phyloP scores from a whole-genome alignment of 179 eudicot genomes.

The Drosera spatulata region DNA sequence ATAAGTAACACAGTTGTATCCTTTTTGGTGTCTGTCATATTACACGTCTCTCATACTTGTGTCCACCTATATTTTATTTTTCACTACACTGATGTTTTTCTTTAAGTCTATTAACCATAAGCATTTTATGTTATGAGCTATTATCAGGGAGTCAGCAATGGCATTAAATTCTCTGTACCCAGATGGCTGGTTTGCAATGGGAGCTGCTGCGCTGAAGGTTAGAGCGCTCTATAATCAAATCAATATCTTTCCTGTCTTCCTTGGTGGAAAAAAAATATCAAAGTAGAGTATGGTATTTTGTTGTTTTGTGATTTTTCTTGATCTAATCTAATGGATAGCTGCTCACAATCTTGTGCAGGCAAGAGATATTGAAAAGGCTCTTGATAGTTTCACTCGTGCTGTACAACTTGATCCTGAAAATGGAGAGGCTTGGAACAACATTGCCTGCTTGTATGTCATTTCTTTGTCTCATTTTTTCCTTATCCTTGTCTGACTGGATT shows the following conservation, averaged over 20 bases:
- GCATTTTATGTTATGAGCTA: too few relatives aligned
- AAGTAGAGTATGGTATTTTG: neutral
- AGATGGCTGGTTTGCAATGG: slow-evolving; percentile 98
- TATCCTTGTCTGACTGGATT: neutral
- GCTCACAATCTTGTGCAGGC: slow-evolving; percentile 34
- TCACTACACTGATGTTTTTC: too few relatives aligned
- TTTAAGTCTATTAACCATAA: too few relatives aligned
- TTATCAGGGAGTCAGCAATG: slow-evolving; percentile 84
- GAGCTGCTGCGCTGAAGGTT: slow-evolving; percentile 94
- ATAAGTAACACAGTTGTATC: too few relatives aligned
- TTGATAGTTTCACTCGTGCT: slow-evolving; percentile 84
- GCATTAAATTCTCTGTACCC: slow-evolving; percentile 79
- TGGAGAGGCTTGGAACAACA: slow-evolving; percentile 98
- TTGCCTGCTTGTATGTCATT: slow-evolving; percentile 76
- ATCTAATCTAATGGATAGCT: neutral
- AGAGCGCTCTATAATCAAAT: neutral
- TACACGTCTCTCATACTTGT: too few relatives aligned
- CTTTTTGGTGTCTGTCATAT: too few relatives aligned
- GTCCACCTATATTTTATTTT: too few relatives aligned
- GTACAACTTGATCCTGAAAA: slow-evolving; percentile 96
- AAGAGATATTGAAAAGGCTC: slow-evolving; percentile 69
- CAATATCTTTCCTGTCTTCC: slow-evolving; percentile 1
- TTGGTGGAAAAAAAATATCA: too few relatives aligned
- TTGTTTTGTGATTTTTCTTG: neutral
- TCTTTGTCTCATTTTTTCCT: slow-evolving; percentile 3